phyloP scores from a whole-genome alignment of 2,329 filamentous ascomycete species.

The Cladosporium sphaerospermum region DNA sequence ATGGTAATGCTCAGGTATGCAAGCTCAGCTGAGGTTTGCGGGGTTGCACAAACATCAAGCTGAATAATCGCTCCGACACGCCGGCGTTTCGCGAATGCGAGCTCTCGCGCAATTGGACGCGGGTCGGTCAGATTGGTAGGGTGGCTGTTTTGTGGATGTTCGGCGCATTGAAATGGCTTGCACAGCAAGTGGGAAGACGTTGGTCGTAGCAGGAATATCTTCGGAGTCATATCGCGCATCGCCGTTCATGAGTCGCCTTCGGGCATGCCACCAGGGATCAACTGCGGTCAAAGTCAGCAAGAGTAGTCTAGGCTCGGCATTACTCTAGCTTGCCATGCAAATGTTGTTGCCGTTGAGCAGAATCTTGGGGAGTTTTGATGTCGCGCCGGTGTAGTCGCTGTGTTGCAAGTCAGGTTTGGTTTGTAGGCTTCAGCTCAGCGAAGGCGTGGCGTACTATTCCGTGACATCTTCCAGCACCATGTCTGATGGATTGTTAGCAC shows the following conservation, averaged over 20 bases:
- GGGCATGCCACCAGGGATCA: conserved; percentile 21
- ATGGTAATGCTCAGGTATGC: background rate
- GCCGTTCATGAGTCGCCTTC: conserved; percentile 14
- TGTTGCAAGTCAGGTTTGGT: conserved; percentile 4
- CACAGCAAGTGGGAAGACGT: no score
- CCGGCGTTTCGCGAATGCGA: background rate
- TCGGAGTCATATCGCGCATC: no score
- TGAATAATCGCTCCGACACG: background rate
- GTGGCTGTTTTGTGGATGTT: no score
- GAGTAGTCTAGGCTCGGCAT: background rate
- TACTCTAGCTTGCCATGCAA: conserved; percentile 71
- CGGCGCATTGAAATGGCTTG: no score
- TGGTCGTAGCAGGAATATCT: no score
- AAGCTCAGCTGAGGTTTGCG: background rate
- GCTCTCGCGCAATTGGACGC: background rate
- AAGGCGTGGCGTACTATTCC: conserved; percentile 63
- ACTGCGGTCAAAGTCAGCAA: conserved; percentile 11
- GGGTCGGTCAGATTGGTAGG: no score
- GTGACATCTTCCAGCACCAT: conserved; percentile 98
- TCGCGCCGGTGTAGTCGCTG: conserved; percentile 84
- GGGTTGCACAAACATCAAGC: background rate
- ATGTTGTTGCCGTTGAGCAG: conserved; percentile 97
- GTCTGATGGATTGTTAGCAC: conserved; percentile 50
- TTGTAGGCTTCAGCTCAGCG: background rate
- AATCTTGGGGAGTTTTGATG: conserved; percentile 88